Conservation (phyloP, 495 filamentous ascomycete species). For the Aspergillus diversus region DNA sequence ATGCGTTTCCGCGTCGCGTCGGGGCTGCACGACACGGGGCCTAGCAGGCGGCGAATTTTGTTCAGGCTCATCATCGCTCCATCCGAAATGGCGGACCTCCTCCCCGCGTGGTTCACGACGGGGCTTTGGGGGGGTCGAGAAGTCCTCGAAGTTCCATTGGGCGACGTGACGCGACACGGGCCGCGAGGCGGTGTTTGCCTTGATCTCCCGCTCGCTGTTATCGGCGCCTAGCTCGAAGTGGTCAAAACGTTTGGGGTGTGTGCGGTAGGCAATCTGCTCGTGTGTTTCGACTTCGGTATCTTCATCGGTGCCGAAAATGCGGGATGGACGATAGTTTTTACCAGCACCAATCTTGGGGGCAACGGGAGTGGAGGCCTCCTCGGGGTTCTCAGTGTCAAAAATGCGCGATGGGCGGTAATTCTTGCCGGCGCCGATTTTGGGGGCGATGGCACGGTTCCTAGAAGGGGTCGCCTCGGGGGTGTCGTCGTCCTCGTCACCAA, state of each 20-base stretch:
- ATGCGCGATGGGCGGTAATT: slow-evolving; percentile 71
- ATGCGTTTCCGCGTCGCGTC: slow-evolving; percentile 78
- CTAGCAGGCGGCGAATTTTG: slow-evolving; percentile 59
- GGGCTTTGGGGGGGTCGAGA: slow-evolving; percentile 76
- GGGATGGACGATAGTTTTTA: slow-evolving; percentile 70
- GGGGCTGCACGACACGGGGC: slow-evolving; percentile 62
- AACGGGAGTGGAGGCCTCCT: slow-evolving; percentile 54
- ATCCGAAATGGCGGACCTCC: slow-evolving; percentile 71
- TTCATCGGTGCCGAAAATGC: slow-evolving; percentile 49
- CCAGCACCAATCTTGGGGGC: slow-evolving; percentile 67
- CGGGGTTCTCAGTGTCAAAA: slow-evolving; percentile 35
- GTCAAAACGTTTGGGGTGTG: slow-evolving; percentile 73
- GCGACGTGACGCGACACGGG: slow-evolving; percentile 64
- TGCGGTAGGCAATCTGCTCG: slow-evolving; percentile 57
- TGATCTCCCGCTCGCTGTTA: slow-evolving; percentile 40
- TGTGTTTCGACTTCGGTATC: slow-evolving; percentile 35
- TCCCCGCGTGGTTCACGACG: slow-evolving; percentile 54
- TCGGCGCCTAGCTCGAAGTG: slow-evolving; percentile 87
- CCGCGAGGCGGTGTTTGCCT: slow-evolving; percentile 35
- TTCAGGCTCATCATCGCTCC: slow-evolving; percentile 67
- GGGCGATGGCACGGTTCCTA: slow-evolving; percentile 53
- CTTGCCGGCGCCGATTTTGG: slow-evolving; percentile 70
- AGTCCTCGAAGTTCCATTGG: slow-evolving; percentile 87
- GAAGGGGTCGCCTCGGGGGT: slow-evolving; percentile 52
- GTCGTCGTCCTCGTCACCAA: slow-evolving; percentile 47